Evolutionary conservation across 352 stramenopile species (phyloP).

Genomic region (Blastocystis sp.): DNA sequence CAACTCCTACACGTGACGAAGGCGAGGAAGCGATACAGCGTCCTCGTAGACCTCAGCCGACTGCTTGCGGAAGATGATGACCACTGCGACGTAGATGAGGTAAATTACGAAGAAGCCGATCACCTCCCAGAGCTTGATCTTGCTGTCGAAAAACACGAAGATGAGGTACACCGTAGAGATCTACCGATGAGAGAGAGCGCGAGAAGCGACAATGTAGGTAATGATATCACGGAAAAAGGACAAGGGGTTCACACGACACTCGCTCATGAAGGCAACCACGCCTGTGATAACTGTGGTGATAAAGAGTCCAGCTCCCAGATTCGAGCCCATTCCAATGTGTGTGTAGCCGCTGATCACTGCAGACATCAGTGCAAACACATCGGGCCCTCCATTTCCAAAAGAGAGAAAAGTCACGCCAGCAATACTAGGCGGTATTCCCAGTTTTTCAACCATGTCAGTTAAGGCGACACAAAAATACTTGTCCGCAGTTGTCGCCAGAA

Average conservation of each 20-base stretch:
- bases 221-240: conserved; percentile 64
- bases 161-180: conserved; percentile 7
- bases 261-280: conserved; percentile 72
- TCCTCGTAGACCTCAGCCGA: conserved; percentile 47
- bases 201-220: conserved; percentile 56
- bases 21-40: not conserved
- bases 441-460: conserved; percentile 85
- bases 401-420: conserved; percentile 86
- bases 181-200: not conserved
- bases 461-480: conserved; percentile 92
- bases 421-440: conserved; percentile 64
- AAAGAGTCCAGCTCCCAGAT: conserved; percentile 84
- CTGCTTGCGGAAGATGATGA: conserved; percentile 56
- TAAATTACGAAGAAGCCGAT: conserved; percentile 69
- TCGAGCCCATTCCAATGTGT: conserved; percentile 52
- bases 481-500: conserved; percentile 87
- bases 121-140: conserved; percentile 59
- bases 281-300: conserved; percentile 85
- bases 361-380: conserved; percentile 84
- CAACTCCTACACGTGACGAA: not conserved
- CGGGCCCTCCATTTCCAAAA: conserved; percentile 91
- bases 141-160: conserved; percentile 62
- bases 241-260: conserved; percentile 38
- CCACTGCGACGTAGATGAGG: conserved; percentile 68
- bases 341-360: conserved; percentile 64